phyloP scores from a whole-genome alignment of 306 rosid genomes.

The Oemleria cerasiformis region DNA sequence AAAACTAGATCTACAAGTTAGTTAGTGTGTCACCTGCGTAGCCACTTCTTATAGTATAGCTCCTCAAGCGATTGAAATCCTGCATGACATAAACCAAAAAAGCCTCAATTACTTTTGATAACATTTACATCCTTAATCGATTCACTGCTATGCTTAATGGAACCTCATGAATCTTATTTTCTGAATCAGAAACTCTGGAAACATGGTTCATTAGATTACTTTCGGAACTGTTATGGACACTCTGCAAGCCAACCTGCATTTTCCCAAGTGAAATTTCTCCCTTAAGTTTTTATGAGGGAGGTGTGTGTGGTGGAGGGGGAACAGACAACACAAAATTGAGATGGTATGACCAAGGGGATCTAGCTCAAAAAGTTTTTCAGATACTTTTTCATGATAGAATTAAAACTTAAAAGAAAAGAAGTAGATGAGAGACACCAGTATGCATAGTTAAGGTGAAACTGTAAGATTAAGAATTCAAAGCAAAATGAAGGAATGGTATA shows the following conservation, averaged over 20 bases:
- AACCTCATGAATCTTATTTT: conserved; percentile 10
- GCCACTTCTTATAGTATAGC: conserved; percentile 82
- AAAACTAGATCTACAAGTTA: conserved; percentile 33
- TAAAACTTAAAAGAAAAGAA: background rate
- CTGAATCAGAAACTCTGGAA: background rate
- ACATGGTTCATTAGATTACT: background rate
- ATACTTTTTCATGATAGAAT: too few species aligned
- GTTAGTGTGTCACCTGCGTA: conserved; percentile 87
- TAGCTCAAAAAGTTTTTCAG: too few species aligned
- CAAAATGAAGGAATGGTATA: conserved; percentile 6
- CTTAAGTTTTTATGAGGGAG: too few species aligned
- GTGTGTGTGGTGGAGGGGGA: too few species aligned
- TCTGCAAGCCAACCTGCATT: too few species aligned
- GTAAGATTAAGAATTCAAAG: conserved; percentile 6
- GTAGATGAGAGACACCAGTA: background rate
- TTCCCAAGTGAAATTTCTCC: too few species aligned
- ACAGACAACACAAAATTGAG: conserved; percentile 1
- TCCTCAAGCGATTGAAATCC: conserved; percentile 88
- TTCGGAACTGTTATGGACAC: too few species aligned
- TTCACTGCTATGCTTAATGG: conserved; percentile 13
- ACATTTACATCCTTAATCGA: conserved; percentile 9
- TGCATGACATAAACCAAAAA: conserved; percentile 40
- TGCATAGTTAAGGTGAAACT: background rate
- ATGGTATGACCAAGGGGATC: background rate
- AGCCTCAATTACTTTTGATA: conserved; percentile 27